Evolutionary conservation across 768 basidiomycete genomes (phyloP).

Genomic region (Ramaria sp.): DNA sequence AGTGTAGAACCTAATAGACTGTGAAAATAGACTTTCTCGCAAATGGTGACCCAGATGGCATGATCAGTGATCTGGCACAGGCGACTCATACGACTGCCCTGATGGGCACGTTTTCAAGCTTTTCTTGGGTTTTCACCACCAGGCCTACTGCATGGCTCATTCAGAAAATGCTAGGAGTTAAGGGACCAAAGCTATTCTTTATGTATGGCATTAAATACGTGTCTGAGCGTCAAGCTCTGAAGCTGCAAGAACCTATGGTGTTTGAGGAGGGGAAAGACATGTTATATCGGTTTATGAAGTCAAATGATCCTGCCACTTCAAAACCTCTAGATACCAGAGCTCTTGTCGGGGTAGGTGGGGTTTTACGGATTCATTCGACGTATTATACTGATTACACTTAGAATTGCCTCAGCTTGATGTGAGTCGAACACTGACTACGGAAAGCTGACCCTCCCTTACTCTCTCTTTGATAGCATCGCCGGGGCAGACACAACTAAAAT

Average conservation of each 20-base stretch:
- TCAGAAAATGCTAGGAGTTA: neutral
- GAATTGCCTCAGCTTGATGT: neutral
- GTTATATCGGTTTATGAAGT: conserved; percentile 6
- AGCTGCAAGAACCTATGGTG: neutral
- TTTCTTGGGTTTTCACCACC: neutral
- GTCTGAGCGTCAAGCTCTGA: neutral
- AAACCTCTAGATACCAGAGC: neutral
- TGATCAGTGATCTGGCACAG: too few relatives aligned
- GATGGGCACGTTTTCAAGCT: neutral
- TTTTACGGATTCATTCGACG: neutral
- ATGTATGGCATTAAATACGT: neutral
- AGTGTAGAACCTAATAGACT: neutral
- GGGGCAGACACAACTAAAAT: conserved; percentile 5
- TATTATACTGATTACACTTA: neutral
- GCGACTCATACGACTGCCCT: neutral
- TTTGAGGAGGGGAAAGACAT: conserved; percentile 8
- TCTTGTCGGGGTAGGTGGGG: neutral
- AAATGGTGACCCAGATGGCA: too few relatives aligned
- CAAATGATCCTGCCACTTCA: neutral
- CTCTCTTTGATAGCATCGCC: neutral
- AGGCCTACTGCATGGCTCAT: neutral
- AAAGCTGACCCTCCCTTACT: neutral
- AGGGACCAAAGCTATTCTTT: neutral
- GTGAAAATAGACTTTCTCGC: too few relatives aligned
- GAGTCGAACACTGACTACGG: neutral